These are phyloP conservation scores for Sporothrix sp. DNA, from an alignment of 2,329 filamentous ascomycete genomes.

Conservation along the genomic window DNA sequence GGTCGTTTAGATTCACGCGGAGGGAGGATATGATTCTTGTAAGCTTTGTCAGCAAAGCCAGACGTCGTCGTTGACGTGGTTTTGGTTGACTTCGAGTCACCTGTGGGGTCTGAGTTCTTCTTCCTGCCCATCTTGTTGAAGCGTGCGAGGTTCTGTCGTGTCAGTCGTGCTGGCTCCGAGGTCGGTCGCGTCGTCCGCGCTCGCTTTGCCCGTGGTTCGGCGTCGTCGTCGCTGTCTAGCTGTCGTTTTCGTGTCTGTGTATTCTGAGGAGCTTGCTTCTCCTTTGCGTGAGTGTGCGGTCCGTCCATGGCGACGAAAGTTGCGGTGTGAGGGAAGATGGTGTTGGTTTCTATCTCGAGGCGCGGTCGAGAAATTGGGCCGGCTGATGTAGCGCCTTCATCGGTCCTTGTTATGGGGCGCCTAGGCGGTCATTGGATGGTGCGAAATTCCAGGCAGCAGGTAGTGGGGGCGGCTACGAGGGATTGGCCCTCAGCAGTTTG, in stretches of 20 bases:
- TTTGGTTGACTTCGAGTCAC: neutral
- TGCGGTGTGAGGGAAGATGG: neutral
- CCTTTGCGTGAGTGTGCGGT: neutral
- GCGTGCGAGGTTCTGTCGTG: constrained; percentile 10
- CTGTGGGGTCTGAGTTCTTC: neutral
- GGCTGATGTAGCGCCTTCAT: neutral
- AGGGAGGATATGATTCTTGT: constrained; percentile 17
- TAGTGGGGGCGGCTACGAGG: no score
- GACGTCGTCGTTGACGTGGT: constrained; percentile 12
- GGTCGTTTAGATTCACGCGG: constrained; percentile 16
- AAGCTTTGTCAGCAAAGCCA: constrained; percentile 13
- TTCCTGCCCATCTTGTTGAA: constrained; percentile 13
- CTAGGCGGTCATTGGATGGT: neutral
- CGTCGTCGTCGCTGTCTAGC: constrained; percentile 3
- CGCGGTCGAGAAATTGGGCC: neutral
- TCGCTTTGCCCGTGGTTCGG: constrained; percentile 5
- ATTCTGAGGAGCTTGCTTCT: neutral
- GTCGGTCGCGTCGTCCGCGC: neutral
- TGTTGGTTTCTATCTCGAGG: neutral
- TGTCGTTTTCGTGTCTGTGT: constrained; percentile 7
- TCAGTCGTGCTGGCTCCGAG: constrained; percentile 7
- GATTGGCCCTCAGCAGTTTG: no score
- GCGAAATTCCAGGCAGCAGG: neutral
- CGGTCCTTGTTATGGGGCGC: neutral
- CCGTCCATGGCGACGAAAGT: neutral